Evolutionary conservation across 169 alveolate species (phyloP), one percentile per base, ranked within the genome.

Genomic region (Cryptosporidium viatorum): DNA sequence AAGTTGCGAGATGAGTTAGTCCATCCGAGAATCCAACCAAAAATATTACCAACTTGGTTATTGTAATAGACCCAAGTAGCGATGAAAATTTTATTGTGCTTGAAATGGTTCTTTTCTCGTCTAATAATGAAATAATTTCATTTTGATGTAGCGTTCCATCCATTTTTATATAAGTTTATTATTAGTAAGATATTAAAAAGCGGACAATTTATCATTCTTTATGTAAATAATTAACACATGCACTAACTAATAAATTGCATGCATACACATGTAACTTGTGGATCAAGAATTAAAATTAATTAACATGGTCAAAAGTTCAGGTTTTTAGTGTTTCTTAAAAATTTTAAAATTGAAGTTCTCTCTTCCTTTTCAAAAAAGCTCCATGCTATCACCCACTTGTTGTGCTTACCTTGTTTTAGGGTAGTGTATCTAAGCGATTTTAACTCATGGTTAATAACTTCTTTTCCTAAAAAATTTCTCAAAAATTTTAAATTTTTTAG

Each of bases 11-110:
- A 67, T 95, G 97, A 31, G 96, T 94, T 18, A 96, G 91, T 31
- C 98, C 98, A 86, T 96, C 98, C 14, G 98, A 95, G 84, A 96
- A 95, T 10, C 97, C 97, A 58, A 95, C 95, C 70, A 95, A 86
- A 85, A 95, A 95, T 26, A 80, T 80, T 21, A 80, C 75, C 3
- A 80, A 58, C 62, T 80, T 80, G 58, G 75, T 65, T 29, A 62
- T 62, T 43, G 89, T 80, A 26, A 62, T 43, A 9, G 89, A 60
- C 62, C 52, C 80, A 37, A 80, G 68, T 21, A 80, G 50, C 5
- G 89, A 26, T 12, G 80, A 48, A 37, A 80, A 80, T 43, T 41
- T 59, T 16, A 80, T 5, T 62, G 73, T n/a, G 50, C 67, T 26
- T n/a, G 59, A 43, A 26, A 80, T 59, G 18, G 68, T 8, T 60